Percentiles rank a stretch among this genome's conserved stretches.
Conservation (phyloP, 1,284 basidiomycete genomes). For the Tilletia caries region DNA sequence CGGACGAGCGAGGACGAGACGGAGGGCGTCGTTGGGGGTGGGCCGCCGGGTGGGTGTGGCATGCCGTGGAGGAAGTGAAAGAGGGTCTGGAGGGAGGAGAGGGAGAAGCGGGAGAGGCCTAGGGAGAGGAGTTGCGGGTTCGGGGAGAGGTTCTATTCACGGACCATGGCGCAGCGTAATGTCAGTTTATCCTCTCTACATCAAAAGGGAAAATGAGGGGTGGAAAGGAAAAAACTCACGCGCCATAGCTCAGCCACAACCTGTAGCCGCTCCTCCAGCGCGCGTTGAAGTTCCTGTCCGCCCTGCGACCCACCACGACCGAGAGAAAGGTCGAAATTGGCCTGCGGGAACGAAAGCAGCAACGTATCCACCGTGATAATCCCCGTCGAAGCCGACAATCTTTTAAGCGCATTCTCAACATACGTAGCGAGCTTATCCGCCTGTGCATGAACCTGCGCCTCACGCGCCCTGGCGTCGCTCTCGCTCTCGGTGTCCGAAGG, state of each 20-base stretch:
- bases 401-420: conserved; percentile 37
- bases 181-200: no score
- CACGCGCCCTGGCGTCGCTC: not conserved
- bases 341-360: conserved; percentile 32
- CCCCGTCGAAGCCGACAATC: conserved; percentile 35
- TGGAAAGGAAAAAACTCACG: conserved; percentile 12
- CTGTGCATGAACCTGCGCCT: conserved; percentile 7
- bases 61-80: conserved; percentile 13
- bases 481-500: not conserved
- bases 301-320: not conserved
- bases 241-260: conserved; percentile 13
- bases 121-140: conserved; percentile 37
- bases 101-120: conserved; percentile 35
- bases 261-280: conserved; percentile 1
- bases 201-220: not conserved
- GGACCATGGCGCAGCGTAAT: not conserved
- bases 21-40: conserved; percentile 19
- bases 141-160: conserved; percentile 27
- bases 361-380: conserved; percentile 42
- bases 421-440: conserved; percentile 2
- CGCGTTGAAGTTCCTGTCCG: not conserved
- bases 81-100: conserved; percentile 14
- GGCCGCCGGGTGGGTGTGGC: not conserved
- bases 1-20: conserved; percentile 20
- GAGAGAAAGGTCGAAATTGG: conserved; percentile 25